Evolutionary conservation across 2,329 filamentous ascomycete genomes (phyloP), one percentile per base, ranked within the genome.

Genomic region (Penicillium sp.): DNA sequence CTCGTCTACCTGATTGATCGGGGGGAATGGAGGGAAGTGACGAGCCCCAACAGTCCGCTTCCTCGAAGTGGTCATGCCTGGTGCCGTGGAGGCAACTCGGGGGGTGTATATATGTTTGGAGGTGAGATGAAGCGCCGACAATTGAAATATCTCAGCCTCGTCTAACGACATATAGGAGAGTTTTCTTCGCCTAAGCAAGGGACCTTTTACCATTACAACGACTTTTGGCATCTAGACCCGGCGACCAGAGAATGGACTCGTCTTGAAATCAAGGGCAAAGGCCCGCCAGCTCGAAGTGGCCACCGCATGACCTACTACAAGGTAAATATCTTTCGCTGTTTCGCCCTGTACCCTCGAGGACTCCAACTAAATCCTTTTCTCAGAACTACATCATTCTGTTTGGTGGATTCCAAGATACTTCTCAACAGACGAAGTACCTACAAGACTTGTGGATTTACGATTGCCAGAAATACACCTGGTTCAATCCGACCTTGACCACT

Each of bases 131-230:
- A 7, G n/a, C 14, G 25, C 18, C n/a, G 11, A 14, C 29, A 20
- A 13, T n/a, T 34, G 18, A 33, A 13, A 25, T n/a, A 19, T 26
- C n/a, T 17, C 9, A 18, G 8, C n/a, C 8, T 20, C 4, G 19
- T 13, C 26, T 13, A 17, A 41, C 53, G 36, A 52, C 38, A 11
- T 26, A 37, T 41, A 70, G 68, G 91, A 46, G 93, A 98, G 68
- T 98, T 98, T 65, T 94, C 87, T 42, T 91, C 85, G 18, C 93
- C 93, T 2, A 97, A 96, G 63, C 93, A 97, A 68, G 93, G 93
- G 3, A 97, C 91, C 0, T 98, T 98, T 60, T 96, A 98, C 65
- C 93, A 98, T 68, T 98, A 98, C 71, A 95, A 94, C 59, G 93
- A 97, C 69, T 97, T 98, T 64, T 98, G 93, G 91, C 78, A 85